Base-by-base conservation (phyloP, 768 basidiomycete genomes). In the Boletus pseudo-olivaceus region DNA sequence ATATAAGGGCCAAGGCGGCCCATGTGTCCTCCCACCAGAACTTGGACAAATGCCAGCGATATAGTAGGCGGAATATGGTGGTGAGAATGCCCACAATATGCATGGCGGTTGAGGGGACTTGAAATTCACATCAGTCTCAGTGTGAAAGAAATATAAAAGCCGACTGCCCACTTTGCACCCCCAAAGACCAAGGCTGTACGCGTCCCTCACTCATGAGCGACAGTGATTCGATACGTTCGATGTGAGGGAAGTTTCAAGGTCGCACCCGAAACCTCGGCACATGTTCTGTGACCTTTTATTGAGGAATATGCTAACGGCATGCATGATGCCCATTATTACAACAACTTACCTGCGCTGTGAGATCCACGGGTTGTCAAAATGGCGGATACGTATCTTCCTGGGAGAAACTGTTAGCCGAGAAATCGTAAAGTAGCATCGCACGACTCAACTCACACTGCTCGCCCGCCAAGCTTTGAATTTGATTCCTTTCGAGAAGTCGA, bases 21-120 rank as follows among this genome's bases (percentile, higher is more conserved):
- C 67, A 70, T 32, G 54, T 39, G 33, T 68, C 67, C 23, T 68
- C 67, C 67, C 67, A 70, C 55, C 61, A 59, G 51, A 66, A 61
- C 26, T 27, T 59, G 15, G 53, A 50, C 27, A 59, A 47, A 38
- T 33, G 39, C 49, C 55, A 63, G 39, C 68, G 68, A 40, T 70
- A 58, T 15, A 53, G 20, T 7, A 68, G 53, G 40, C 67, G 58
- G 26, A 59, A 52, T 4, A 39, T 27, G 7, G 67, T 68, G 14
- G 43, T n/a, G 15, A 57, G 30, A 14, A 70, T 68, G 23, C 57
- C 63, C 4, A 65, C 14, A 14, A 12, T 32, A 42, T 68, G 61
- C 7, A 26, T 44, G 38, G 52, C 7, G 10, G 64, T 64, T 23
- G 63, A 46, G 20, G 63, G 50, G 34, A 56, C 63, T 64, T 58